These are phyloP conservation scores for Phytophthora podocarpi DNA, from an alignment of 352 stramenopile species.

Conservation along the genomic window DNA sequence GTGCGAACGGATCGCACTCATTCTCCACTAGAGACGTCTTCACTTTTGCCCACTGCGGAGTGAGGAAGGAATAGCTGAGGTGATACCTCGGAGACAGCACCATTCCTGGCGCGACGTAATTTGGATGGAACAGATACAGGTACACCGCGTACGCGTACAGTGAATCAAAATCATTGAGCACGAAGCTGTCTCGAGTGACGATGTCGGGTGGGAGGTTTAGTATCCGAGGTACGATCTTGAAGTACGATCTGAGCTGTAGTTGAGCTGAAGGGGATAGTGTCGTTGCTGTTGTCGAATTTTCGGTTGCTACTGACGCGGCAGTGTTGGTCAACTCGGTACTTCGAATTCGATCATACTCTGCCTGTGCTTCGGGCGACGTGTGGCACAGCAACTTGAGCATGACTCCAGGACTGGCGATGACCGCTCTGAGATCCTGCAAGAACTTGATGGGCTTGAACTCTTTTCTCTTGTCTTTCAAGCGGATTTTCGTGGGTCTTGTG, in stretches of 20 bases:
- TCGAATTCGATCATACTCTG: slow-evolving; percentile 59
- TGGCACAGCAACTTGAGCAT: slow-evolving; percentile 83
- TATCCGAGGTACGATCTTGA: slow-evolving; percentile 59
- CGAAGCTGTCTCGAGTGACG: slow-evolving; percentile 67
- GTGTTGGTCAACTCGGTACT: slow-evolving; percentile 39
- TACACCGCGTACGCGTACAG: slow-evolving; percentile 72
- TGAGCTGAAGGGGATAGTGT: slow-evolving; percentile 57
- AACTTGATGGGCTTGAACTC: slow-evolving; percentile 69
- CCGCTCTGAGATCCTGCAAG: slow-evolving; percentile 59
- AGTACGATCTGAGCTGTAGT: slow-evolving; percentile 74
- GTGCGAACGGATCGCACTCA: slow-evolving; percentile 65
- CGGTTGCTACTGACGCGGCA: slow-evolving; percentile 30
- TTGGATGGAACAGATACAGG: slow-evolving; percentile 67
- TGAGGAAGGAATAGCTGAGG: slow-evolving; percentile 61
- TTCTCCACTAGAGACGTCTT: slow-evolving; percentile 61
- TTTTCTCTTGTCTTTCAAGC: slow-evolving; percentile 69
- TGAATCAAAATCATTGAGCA: slow-evolving; percentile 77
- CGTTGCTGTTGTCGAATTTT: slow-evolving; percentile 62
- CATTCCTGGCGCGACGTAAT: slow-evolving; percentile 57
- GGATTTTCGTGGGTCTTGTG: slow-evolving; percentile 22
- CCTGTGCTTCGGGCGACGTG: slow-evolving; percentile 49
- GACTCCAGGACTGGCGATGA: slow-evolving; percentile 58
- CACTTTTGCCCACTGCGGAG: slow-evolving; percentile 72
- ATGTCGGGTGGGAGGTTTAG: slow-evolving; percentile 68
- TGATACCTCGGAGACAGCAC: slow-evolving; percentile 53